A percentile compares a stretch with the other conserved stretches of the same genome.
phyloP scores from a whole-genome alignment of 371 early-diverging fungal genomes.

The Mucor indicus region DNA sequence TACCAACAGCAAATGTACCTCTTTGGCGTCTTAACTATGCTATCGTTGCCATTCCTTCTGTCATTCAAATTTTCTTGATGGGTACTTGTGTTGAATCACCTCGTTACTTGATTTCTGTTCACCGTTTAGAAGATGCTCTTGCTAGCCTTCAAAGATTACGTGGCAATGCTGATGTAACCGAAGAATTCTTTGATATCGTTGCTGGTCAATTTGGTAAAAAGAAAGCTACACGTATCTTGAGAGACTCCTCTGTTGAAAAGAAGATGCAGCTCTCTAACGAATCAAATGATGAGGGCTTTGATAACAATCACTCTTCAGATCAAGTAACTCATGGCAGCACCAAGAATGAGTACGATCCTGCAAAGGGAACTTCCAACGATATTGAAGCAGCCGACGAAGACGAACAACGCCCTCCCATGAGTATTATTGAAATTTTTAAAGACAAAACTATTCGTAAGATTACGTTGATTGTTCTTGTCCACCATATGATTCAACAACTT shows the following conservation, averaged over 20 bases:
- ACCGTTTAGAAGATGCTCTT: constrained; percentile 53
- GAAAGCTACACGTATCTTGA: constrained; percentile 12
- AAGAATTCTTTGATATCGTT: constrained; percentile 19
- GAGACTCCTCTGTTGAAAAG: constrained; percentile 18
- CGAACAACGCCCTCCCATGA: constrained; percentile 24
- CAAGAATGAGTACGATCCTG: background rate
- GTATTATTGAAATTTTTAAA: constrained; percentile 35
- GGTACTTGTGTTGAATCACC: constrained; percentile 79
- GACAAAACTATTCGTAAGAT: constrained; percentile 54
- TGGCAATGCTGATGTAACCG: constrained; percentile 9
- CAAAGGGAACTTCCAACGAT: no score
- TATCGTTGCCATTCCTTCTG: constrained; percentile 62
- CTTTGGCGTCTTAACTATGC: constrained; percentile 69
- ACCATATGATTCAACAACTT: constrained; percentile 71
- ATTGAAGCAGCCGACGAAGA: constrained; percentile 11
- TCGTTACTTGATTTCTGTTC: constrained; percentile 62
- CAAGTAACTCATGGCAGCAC: background rate
- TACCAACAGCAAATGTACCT: constrained; percentile 59
- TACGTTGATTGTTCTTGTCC: constrained; percentile 42
- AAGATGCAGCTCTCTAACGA: no score
- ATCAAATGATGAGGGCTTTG: constrained; percentile 19
- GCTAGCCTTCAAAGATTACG: constrained; percentile 55
- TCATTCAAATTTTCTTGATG: constrained; percentile 65
- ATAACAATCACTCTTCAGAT: constrained; percentile 3
- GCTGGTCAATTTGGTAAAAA: constrained; percentile 15